phyloP scores from a whole-genome alignment of 441 rosid species.

The Euphorbia corollata region DNA sequence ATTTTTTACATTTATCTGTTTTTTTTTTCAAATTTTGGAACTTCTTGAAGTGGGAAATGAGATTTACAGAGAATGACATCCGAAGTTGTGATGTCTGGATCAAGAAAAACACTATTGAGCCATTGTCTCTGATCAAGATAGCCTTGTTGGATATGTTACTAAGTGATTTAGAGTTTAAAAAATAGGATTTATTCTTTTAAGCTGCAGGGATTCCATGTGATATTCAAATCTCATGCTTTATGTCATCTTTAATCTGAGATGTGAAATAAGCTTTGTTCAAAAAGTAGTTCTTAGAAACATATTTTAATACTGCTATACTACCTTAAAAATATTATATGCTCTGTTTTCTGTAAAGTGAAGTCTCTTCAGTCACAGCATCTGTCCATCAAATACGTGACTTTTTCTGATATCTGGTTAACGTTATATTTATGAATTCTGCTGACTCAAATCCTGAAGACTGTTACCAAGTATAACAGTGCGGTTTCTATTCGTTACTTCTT shows the following conservation, averaged over 20 bases:
- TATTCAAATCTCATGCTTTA: background rate
- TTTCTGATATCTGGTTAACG: background rate
- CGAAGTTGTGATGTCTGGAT: background rate
- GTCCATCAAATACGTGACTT: too few relatives aligned
- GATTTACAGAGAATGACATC: background rate
- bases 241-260: background rate
- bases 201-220: background rate
- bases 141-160: background rate
- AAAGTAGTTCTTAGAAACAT: background rate
- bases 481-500: too few relatives aligned
- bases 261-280: background rate
- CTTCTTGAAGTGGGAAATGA: background rate
- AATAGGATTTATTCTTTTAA: background rate
- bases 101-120: background rate
- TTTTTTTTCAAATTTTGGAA: background rate
- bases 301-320: too few relatives aligned
- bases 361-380: background rate
- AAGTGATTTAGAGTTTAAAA: background rate
- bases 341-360: background rate
- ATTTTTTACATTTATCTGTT: background rate
- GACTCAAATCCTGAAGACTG: too few relatives aligned
- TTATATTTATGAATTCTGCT: too few relatives aligned
- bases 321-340: too few relatives aligned
- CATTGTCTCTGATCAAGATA: background rate
- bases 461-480: too few relatives aligned